These are phyloP conservation scores for Polytrichum formosum DNA, from an alignment of 225 moss, liverwort and hornwort genomes.

Conservation along the genomic window DNA sequence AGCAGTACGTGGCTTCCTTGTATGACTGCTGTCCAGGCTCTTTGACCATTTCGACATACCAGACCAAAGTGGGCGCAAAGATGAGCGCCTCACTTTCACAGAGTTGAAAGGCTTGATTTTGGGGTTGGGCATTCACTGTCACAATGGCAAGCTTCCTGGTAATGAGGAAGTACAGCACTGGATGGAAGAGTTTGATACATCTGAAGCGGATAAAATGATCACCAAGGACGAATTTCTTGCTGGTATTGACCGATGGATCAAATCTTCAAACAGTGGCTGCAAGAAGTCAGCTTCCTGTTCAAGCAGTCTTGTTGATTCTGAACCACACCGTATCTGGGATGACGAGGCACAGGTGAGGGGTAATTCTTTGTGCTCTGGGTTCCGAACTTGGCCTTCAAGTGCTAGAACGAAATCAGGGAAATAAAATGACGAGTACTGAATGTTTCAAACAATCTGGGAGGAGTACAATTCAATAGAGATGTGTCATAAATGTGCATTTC, in stretches of 20 bases:
- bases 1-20: too few relatives aligned
- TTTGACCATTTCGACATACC: conserved; percentile 59
- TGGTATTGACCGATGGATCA: conserved; percentile 70
- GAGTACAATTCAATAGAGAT: too few relatives aligned
- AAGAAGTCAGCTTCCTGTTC: not conserved
- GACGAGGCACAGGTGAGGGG: conserved; percentile 36
- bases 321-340: conserved; percentile 23
- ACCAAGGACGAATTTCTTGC: conserved; percentile 48
- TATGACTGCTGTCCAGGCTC: conserved; percentile 29
- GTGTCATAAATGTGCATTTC: too few relatives aligned
- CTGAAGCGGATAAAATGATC: conserved; percentile 37
- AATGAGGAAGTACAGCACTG: conserved; percentile 52
- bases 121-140: conserved; percentile 58
- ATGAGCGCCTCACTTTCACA: conserved; percentile 26
- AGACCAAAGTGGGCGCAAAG: conserved; percentile 1
- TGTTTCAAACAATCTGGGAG: not conserved
- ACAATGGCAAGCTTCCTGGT: conserved; percentile 39
- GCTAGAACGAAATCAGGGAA: not conserved
- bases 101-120: conserved; percentile 61
- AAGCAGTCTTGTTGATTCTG: not conserved
- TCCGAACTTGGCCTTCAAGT: not conserved
- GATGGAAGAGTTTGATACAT: conserved; percentile 75
- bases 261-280: conserved; percentile 17
- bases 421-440: too few relatives aligned
- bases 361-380: not conserved